Percentiles rank a stretch among this genome's conserved stretches.
Evolutionary conservation across 768 basidiomycete genomes (phyloP).

Genomic region (Pleurotus ostreatus): DNA sequence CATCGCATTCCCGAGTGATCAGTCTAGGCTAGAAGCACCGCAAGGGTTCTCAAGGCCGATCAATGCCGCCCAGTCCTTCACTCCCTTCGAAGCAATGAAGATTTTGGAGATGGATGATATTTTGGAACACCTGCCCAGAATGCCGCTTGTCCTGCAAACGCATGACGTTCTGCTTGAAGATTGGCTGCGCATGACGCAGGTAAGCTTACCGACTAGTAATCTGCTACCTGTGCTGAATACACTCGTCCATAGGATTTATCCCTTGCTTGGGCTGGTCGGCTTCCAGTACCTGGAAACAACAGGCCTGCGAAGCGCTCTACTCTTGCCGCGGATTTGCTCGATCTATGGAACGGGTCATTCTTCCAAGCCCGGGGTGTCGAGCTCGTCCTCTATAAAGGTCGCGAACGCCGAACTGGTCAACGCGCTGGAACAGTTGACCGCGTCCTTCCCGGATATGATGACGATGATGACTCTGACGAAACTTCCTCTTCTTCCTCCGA

Average conservation of each 20-base stretch:
- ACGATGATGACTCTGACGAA: conserved; percentile 35
- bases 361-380: conserved; percentile 76
- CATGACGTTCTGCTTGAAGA: conserved; percentile 79
- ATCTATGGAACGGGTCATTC: conserved; percentile 78
- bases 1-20: conserved; percentile 28
- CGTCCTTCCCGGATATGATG: conserved; percentile 44
- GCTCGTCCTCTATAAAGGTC: conserved; percentile 75
- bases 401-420: conserved; percentile 70
- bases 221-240: too few relatives aligned
- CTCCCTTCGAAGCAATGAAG: conserved; percentile 66
- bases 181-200: conserved; percentile 78
- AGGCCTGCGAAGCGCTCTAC: conserved; percentile 52
- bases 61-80: conserved; percentile 62
- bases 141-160: conserved; percentile 67
- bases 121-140: conserved; percentile 59
- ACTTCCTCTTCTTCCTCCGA: conserved; percentile 36
- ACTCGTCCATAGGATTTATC: conserved; percentile 53
- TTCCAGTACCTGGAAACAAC: conserved; percentile 59
- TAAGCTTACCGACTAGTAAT: conserved; percentile 24
- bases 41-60: conserved; percentile 74
- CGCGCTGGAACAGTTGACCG: conserved; percentile 51
- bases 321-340: conserved; percentile 66
- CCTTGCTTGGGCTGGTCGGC: conserved; percentile 72
- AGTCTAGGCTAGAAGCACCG: conserved; percentile 49
- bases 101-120: conserved; percentile 78